Conservation (phyloP, 2,329 filamentous ascomycete genomes). For the Rutstroemia sydowiana region DNA sequence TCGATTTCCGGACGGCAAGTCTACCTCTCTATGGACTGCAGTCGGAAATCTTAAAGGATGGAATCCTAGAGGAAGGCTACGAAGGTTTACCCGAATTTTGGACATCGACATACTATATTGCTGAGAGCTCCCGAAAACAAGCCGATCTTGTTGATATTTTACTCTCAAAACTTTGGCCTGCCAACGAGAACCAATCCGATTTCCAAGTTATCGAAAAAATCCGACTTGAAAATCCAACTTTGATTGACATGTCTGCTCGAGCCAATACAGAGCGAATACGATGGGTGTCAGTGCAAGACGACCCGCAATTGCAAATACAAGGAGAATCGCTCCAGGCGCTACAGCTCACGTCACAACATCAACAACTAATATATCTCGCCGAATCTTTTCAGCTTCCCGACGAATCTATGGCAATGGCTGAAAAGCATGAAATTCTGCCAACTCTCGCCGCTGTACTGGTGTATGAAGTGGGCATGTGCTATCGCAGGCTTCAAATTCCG, state of each 20-base stretch:
- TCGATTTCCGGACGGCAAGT: constrained; percentile 65
- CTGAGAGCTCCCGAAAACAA: constrained; percentile 54
- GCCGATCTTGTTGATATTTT: constrained; percentile 42
- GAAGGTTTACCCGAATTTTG: constrained; percentile 71
- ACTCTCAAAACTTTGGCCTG: constrained; percentile 28
- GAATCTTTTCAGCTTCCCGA: constrained; percentile 45
- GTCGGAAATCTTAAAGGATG: constrained; percentile 56
- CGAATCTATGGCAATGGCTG: constrained; percentile 52
- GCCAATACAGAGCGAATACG: constrained; percentile 51
- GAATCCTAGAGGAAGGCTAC: constrained; percentile 57
- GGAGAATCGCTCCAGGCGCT: constrained; percentile 39
- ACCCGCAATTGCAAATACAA: constrained; percentile 40
- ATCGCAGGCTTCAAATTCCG: constrained; percentile 2
- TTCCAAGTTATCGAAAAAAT: constrained; percentile 36
- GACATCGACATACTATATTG: constrained; percentile 64
- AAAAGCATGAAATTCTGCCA: constrained; percentile 55
- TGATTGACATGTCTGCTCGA: constrained; percentile 51
- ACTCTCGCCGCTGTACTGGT: constrained; percentile 46
- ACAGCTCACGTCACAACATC: constrained; percentile 37
- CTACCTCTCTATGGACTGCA: constrained; percentile 65
- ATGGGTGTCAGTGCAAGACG: constrained; percentile 48
- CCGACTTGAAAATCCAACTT: constrained; percentile 41
- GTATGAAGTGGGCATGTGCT: constrained; percentile 17
- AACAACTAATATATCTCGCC: constrained; percentile 39
- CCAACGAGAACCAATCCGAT: constrained; percentile 22